Conservation (phyloP, 306 rosid genomes). For the Cucumis sativus region DNA sequence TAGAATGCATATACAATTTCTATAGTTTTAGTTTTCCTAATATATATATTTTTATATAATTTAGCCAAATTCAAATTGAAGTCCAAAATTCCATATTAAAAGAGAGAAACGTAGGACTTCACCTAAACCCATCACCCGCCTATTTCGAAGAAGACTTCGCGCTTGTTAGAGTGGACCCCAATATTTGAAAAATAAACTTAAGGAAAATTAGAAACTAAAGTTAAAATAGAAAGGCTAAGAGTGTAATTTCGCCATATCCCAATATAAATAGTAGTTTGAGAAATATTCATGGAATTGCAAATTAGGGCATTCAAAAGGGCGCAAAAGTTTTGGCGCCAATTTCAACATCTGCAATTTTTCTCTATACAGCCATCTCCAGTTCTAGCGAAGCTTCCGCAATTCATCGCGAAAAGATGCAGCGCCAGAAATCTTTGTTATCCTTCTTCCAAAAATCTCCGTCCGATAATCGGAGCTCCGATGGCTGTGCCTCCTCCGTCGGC, state of each 20-base stretch:
- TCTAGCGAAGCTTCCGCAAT: not conserved
- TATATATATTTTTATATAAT: too few species aligned
- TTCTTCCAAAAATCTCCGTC: constrained; percentile 50
- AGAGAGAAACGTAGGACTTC: too few species aligned
- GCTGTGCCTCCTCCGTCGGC: not conserved
- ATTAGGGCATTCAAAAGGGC: constrained; percentile 3
- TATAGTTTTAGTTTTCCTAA: too few species aligned
- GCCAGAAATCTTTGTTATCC: constrained; percentile 70
- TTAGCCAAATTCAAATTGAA: too few species aligned
- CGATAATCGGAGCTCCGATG: constrained; percentile 22
- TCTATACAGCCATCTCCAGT: not conserved
- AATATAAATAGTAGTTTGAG: not conserved
- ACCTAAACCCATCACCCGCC: too few species aligned
- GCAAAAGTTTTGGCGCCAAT: constrained; percentile 9
- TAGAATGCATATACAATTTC: too few species aligned
- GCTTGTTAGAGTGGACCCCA: not conserved
- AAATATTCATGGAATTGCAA: not conserved
- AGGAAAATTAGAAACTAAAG: not conserved
- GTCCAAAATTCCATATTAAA: too few species aligned
- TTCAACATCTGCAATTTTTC: not conserved
- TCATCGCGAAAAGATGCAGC: constrained; percentile 43
- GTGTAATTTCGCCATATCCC: not conserved
- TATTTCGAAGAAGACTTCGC: not conserved
- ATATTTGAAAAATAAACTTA: not conserved
- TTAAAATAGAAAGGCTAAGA: not conserved